Evolutionary conservation across 257 asterid genomes (phyloP).

Genomic region (Leonotis leonurus): DNA sequence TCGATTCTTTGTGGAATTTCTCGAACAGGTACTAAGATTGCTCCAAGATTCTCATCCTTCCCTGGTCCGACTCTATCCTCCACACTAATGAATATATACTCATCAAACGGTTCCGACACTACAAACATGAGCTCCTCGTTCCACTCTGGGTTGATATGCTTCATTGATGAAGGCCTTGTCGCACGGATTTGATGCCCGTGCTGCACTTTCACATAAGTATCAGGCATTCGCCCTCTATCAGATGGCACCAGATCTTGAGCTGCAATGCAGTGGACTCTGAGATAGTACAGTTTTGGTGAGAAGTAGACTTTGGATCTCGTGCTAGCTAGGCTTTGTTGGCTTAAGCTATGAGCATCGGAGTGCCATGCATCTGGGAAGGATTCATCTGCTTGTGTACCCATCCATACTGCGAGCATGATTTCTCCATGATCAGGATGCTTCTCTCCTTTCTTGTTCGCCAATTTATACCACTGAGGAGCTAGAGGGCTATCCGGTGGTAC

Average conservation of each 20-base stretch:
- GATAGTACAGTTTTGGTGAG: slow-evolving; percentile 66
- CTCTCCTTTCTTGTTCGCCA: slow-evolving; percentile 54
- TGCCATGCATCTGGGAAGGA: slow-evolving; percentile 91
- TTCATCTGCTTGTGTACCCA: slow-evolving; percentile 96
- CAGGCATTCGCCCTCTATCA: slow-evolving; percentile 49
- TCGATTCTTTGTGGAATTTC: slow-evolving; percentile 53
- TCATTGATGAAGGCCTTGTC: slow-evolving; percentile 53
- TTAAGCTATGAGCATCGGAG: slow-evolving; percentile 64
- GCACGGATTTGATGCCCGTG: slow-evolving; percentile 57
- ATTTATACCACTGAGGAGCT: slow-evolving; percentile 88
- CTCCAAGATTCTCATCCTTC: slow-evolving; percentile 59
- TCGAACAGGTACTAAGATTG: slow-evolving; percentile 46
- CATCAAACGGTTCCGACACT: slow-evolving; percentile 86
- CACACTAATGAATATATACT: slow-evolving; percentile 51
- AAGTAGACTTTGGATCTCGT: slow-evolving; percentile 80
- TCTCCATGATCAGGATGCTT: slow-evolving; percentile 46
- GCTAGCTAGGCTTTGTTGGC: slow-evolving; percentile 53
- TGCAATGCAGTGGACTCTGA: slow-evolving; percentile 59
- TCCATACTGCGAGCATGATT: slow-evolving; percentile 92
- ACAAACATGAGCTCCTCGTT: slow-evolving; percentile 89
- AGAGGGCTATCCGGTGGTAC: slow-evolving; percentile 93
- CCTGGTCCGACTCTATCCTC: slow-evolving; percentile 63
- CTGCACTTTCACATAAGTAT: slow-evolving; percentile 51
- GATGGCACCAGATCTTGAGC: slow-evolving; percentile 79
- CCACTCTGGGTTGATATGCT: slow-evolving; percentile 66